phyloP scores from a whole-genome alignment of 2,329 filamentous ascomycete genomes.

The Diaporthe capsici region DNA sequence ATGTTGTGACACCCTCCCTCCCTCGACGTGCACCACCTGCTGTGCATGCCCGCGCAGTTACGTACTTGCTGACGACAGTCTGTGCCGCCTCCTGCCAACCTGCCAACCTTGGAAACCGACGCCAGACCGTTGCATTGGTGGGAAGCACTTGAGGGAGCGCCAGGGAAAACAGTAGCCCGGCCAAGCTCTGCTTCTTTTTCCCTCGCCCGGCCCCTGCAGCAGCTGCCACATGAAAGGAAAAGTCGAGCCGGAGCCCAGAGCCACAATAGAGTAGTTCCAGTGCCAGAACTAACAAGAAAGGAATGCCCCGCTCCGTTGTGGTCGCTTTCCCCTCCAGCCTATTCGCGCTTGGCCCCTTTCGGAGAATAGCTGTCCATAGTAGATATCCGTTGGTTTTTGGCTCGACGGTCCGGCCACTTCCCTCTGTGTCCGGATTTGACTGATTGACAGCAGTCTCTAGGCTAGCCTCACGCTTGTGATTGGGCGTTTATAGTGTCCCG shows the following conservation, averaged over 20 bases:
- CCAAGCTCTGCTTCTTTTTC: neutral
- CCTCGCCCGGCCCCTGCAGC: constrained; percentile 7
- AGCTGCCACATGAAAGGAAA: constrained; percentile 22
- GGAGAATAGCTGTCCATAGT: neutral
- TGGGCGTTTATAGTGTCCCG: neutral
- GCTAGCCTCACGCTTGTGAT: neutral
- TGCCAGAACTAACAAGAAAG: constrained; percentile 9
- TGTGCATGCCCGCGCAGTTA: neutral
- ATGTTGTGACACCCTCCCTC: constrained; percentile 28
- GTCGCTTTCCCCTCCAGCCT: constrained; percentile 1
- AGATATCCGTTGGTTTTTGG: constrained; percentile 10
- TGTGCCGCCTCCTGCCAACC: constrained; percentile 30
- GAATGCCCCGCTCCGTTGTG: constrained; percentile 27
- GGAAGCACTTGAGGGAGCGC: neutral
- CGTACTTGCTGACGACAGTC: constrained; percentile 22
- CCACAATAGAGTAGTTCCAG: neutral
- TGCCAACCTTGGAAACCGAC: constrained; percentile 16
- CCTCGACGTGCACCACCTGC: neutral
- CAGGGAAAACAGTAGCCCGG: neutral
- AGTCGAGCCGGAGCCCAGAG: neutral
- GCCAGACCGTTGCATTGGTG: constrained; percentile 26
- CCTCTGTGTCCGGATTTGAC: neutral
- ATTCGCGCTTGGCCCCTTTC: constrained; percentile 12
- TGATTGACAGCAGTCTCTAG: neutral
- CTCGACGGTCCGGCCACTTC: constrained; percentile 25